Base-by-base conservation (phyloP, 1,284 basidiomycete species). In the Trametes versicolor region DNA sequence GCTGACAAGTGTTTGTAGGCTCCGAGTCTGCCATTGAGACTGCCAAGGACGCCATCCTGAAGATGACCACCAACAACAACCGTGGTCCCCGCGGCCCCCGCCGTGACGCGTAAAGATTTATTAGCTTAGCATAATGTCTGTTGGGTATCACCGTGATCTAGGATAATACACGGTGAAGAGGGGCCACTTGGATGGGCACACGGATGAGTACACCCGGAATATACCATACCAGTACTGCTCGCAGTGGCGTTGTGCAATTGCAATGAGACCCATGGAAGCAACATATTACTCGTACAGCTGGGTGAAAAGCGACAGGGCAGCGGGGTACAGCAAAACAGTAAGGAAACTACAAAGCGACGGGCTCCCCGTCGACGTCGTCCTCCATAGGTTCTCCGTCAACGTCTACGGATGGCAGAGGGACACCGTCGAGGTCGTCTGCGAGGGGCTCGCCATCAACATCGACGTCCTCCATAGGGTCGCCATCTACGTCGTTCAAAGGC, bases 1-100 rank as follows among this genome's bases (percentile, higher is more conserved):
- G 43, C 49, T 62, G 25, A 63, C 12, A 41, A 17, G 41, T 34
- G 17, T 56, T 41, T 68, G 5, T 70, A 93, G 91, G 91, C 67
- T 82, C 89, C 32, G 87, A 93, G 76, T 77, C 82, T 61, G 88
- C 91, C 63, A 89, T 96, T 59, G 77, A 86, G 63, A 84, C 87
- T 47, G 95, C 95, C 37, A 95, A 91, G 78, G 90, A 93, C 52
- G 92, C 91, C 29, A 94, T 97, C 74, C 78, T 94, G 58, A 85
- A 83, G 74, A 91, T 93, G 77, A 85, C 83, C 39, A 77, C 85
- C 23, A 79, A 75, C 54, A 74, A 74, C 48, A 76, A 78, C 66
- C 84, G 89, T 17, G 43, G 21, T n/a, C 25, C 25, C 65, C 49
- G 58, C 23, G 32, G 68, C 51, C 63, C 65, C 41, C 77, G 80